Conservation (phyloP, 345 rosid species). For the Dipteronia sinensis region DNA sequence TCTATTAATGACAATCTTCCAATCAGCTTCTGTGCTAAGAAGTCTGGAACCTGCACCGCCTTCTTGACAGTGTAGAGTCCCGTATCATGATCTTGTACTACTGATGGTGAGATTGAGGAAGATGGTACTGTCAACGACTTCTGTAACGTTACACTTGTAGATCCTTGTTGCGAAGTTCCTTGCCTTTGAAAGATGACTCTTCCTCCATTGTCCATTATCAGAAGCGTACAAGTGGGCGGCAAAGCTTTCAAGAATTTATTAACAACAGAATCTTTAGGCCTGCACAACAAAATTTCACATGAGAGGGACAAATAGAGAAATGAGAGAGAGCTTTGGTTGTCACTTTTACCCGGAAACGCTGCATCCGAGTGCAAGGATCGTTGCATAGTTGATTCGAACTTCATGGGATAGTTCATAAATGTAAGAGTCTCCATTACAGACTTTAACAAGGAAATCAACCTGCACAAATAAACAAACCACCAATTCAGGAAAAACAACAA, state of each 20-base stretch:
- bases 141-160: constrained; percentile 16
- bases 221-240: constrained; percentile 45
- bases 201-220: constrained; percentile 33
- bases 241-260: constrained; percentile 25
- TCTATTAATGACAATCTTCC: constrained; percentile 15
- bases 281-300: constrained; percentile 15
- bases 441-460: constrained; percentile 44
- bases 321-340: neutral
- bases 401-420: constrained; percentile 34
- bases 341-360: constrained; percentile 31
- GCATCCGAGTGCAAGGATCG: constrained; percentile 46
- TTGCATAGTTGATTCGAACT: constrained; percentile 40
- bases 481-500: neutral
- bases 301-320: neutral
- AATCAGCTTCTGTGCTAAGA: constrained; percentile 10
- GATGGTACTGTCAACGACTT: constrained; percentile 29
- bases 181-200: constrained; percentile 32
- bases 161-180: constrained; percentile 48
- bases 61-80: constrained; percentile 5
- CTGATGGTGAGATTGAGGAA: constrained; percentile 18
- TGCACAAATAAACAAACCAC: constrained; percentile 7
- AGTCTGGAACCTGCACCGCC: constrained; percentile 13
- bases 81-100: neutral
- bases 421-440: constrained; percentile 35
- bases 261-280: constrained; percentile 35